A percentile compares a stretch with the other conserved stretches of the same genome.
phyloP scores from a whole-genome alignment of 1,284 basidiomycete genomes.

The Ustilago hordei region DNA sequence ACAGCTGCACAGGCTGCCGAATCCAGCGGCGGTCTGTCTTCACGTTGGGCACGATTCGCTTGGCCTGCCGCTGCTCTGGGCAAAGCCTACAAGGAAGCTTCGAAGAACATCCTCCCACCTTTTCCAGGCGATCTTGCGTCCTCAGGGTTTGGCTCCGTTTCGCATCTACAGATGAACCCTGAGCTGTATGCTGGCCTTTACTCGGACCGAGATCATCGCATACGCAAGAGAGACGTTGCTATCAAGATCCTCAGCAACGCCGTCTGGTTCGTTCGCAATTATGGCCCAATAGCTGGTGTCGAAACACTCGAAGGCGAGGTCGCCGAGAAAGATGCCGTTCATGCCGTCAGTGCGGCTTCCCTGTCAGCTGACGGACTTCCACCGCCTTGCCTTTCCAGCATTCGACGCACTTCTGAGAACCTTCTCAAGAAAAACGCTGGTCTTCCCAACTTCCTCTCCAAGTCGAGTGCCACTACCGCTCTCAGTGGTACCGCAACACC shows the following conservation, averaged over 20 bases:
- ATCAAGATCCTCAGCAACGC: constrained; percentile 61
- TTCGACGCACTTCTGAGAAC: constrained; percentile 38
- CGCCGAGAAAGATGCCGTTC: background rate
- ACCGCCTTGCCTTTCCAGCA: constrained; percentile 22
- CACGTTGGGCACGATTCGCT: constrained; percentile 49
- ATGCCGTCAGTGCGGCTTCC: background rate
- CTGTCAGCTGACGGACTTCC: constrained; percentile 1
- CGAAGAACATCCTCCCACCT: constrained; percentile 26
- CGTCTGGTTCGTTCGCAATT: constrained; percentile 59
- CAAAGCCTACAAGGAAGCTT: constrained; percentile 50
- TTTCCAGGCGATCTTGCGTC: constrained; percentile 14
- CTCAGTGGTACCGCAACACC: constrained; percentile 51
- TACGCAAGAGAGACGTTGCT: constrained; percentile 62
- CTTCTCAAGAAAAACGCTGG: constrained; percentile 44
- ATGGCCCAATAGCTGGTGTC: constrained; percentile 44
- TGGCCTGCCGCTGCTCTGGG: constrained; percentile 54
- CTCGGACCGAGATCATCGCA: constrained; percentile 35
- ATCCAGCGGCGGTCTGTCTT: constrained; percentile 19
- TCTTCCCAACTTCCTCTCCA: constrained; percentile 38
- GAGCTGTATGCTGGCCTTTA: constrained; percentile 24
- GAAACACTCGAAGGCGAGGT: constrained; percentile 15
- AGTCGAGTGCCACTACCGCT: constrained; percentile 47
- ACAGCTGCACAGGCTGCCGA: constrained; percentile 40
- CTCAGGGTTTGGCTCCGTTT: constrained; percentile 7
- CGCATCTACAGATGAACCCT: constrained; percentile 14